Evolutionary conservation across 164 flowering plant genomes (phyloP).

Genomic region (Annona squamosa): DNA sequence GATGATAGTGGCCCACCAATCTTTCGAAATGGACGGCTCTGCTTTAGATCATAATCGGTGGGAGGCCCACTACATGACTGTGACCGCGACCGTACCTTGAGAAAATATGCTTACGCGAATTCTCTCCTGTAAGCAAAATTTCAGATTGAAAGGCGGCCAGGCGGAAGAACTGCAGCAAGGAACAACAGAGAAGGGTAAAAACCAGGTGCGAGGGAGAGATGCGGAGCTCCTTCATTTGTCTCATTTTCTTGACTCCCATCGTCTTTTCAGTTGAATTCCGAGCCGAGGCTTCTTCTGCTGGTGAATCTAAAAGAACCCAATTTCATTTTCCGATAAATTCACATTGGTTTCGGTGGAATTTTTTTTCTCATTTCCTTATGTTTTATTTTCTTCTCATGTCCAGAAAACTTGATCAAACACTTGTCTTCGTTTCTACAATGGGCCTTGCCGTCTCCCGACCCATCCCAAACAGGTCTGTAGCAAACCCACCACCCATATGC

Average conservation of each 20-base stretch:
- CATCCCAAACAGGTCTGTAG: slow-evolving; percentile 59
- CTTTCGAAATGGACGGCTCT: neutral
- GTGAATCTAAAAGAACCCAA: slow-evolving; percentile 18
- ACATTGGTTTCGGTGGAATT: slow-evolving; percentile 9
- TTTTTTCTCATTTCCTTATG: neutral
- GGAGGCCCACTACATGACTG: neutral
- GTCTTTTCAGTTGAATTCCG: slow-evolving; percentile 25
- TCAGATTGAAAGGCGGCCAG: neutral
- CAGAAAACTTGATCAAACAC: slow-evolving; percentile 74
- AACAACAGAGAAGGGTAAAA: neutral
- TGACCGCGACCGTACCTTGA: neutral
- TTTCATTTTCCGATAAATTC: slow-evolving; percentile 3
- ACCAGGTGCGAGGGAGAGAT: slow-evolving; percentile 22
- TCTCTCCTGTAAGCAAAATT: neutral
- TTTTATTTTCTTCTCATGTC: slow-evolving; percentile 3
- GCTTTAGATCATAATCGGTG: neutral
- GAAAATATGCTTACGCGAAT: neutral
- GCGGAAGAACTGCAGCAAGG: neutral
- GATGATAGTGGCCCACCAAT: neutral
- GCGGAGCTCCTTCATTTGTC: slow-evolving; percentile 33
- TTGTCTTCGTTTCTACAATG: slow-evolving; percentile 68
- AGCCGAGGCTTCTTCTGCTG: slow-evolving; percentile 73
- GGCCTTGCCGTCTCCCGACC: slow-evolving; percentile 63
- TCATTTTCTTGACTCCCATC: slow-evolving; percentile 26
- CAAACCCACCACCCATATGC: slow-evolving; percentile 7